These are phyloP conservation scores for Leccinum uliginosum DNA, from an alignment of 768 basidiomycete genomes.

Conservation along the genomic window DNA sequence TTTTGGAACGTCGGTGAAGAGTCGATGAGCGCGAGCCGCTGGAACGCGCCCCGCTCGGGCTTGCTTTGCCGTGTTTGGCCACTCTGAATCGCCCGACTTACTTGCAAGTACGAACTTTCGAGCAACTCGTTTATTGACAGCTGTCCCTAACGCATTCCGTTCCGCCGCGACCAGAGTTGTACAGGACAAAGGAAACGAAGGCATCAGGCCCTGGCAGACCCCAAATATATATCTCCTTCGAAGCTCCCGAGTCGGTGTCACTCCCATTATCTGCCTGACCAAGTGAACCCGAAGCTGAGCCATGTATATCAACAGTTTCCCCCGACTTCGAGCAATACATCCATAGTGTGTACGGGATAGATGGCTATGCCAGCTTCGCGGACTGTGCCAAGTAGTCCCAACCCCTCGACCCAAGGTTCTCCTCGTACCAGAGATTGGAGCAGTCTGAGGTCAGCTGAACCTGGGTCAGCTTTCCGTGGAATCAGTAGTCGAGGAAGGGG, in stretches of 20 bases:
- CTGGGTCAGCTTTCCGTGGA: conserved; percentile 46
- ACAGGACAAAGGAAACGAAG: background rate
- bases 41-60: background rate
- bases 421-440: conserved; percentile 42
- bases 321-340: conserved; percentile 1
- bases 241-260: conserved; percentile 13
- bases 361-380: conserved; percentile 44
- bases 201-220: too few species aligned
- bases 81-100: background rate
- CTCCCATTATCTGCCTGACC: background rate
- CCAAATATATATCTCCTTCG: background rate
- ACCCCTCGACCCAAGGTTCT: conserved; percentile 24
- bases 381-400: conserved; percentile 24
- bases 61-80: conserved; percentile 35
- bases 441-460: conserved; percentile 36
- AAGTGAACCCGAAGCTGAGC: conserved; percentile 11
- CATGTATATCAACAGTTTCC: conserved; percentile 5
- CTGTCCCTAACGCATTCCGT: background rate
- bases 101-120: background rate
- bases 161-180: background rate
- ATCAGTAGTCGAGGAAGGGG: conserved; percentile 35
- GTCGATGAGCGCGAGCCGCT: background rate
- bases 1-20: conserved; percentile 30
- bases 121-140: background rate
- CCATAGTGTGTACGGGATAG: conserved; percentile 1